Base-by-base conservation (phyloP, 129 eudicot genomes). In the Calendula officinalis region DNA sequence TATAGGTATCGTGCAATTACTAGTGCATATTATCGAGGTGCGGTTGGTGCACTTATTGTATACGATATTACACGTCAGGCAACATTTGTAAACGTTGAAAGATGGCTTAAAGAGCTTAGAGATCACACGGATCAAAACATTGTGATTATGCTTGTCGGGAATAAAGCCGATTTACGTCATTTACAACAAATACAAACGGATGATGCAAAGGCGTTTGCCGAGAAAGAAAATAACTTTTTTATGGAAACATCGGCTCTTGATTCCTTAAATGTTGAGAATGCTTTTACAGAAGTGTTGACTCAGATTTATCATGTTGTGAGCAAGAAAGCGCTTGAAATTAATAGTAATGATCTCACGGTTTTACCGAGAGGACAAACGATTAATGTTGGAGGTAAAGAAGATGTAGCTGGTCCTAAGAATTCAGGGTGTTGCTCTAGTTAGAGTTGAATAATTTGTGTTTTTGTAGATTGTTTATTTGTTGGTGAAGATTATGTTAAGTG, bases 171-270 rank as follows among this genome's bases (percentile, higher is more conserved):
- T 56, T 74, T 87, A 10, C 91, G 91, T 15, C 95, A 87, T 70
- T 64, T 87, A 56, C 71, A 88, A 5, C 88, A 86, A 0, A 88
- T 87, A 15, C 79, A 83, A 3, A 72, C 49, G 4, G 84, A 67
- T 8, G 87, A 87, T 42, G 83, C 91, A 15, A 84, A 71, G 57
- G 85, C 80, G 3, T 87, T 87, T 61, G 84, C 95, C 1, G 88
- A 81, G 55, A 69, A 61, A 40, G 86, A 87, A 67, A 74, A 60
- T 4, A 87, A 69, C 39, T 83, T 78, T 17, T 87, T 87, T 78
- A 83, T 87, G 83, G 95, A 87, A 60, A 87, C 95, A 17, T 87
- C 95, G 5, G 95, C 95, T 14, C 86, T 87, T 4, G 95, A 87
- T 67, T 66, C 95, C 4, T 44, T 87, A 45, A 87, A 87, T 10